Evolutionary conservation across 1,139 yeast species (phyloP), one percentile per base, ranked within the genome.

Genomic region (Hemisphaericaspora xylanilytica): DNA sequence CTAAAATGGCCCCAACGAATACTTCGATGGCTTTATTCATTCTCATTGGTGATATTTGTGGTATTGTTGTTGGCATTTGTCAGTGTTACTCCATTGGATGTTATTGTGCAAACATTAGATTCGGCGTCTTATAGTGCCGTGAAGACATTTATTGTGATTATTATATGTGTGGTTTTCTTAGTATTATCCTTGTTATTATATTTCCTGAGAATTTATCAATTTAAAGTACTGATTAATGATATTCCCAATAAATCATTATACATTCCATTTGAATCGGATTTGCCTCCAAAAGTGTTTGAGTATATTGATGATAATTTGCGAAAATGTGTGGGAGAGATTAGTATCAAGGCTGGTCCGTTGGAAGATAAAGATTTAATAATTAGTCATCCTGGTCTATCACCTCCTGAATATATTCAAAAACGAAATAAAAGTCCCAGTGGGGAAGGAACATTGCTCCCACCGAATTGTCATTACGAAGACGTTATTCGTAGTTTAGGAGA

Each of bases 61-160:
- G 50, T 78, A 3, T 52, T 81, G 20, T 65, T 78, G 35, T 54
- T 78, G 25, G 85, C 79, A 2, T 74, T 85, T 42, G 65, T 81
- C 9, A 67, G 82, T 3, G 85, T 82, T 6, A 74, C 89, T 0
- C 89, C 89, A 2, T 71, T 84, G n/a, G 95, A 86, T 59, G 80
- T 85, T 35, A 74, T 85, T 44, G 77, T 78, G 1, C 90, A 83
- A 58, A 80, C 90, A 2, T 40, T 47, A 21, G 58, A 74, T 1
- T 66, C 73, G 31, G 62, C 78, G 2, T 64, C 75, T 15, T 77
- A 77, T 41, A 78, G 77, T 46, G 80, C 74, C 9, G 63, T 86
- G 59, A 84, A 86, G 55, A 75, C 85, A 13, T 81, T 85, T 48
- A 83, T 85, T 47, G 89, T 89, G 26, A 80, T 86, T 15, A 78